Conservation (phyloP, 2,329 filamentous ascomycete species). For the Fulvia fulva region DNA sequence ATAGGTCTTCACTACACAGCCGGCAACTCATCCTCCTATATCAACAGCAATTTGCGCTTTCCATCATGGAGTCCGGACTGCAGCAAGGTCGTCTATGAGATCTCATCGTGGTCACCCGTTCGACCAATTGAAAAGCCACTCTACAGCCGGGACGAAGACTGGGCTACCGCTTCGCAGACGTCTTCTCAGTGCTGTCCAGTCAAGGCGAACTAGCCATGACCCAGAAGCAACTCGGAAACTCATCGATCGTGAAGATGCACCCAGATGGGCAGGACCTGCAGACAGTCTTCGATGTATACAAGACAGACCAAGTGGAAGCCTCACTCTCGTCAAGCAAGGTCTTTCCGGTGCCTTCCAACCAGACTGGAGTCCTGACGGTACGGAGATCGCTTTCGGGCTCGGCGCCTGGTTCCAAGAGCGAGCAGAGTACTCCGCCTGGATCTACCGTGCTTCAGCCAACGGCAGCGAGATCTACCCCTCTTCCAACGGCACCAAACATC, state of each 20-base stretch:
- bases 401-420: slow-evolving; percentile 14
- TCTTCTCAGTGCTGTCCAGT: slow-evolving; percentile 10
- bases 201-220: slow-evolving; percentile 13
- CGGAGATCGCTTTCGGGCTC: slow-evolving; percentile 11
- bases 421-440: slow-evolving; percentile 5
- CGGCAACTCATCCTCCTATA: slow-evolving; percentile 1
- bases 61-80: too few species aligned
- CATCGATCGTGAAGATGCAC: slow-evolving; percentile 7
- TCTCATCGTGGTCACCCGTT: slow-evolving; percentile 4
- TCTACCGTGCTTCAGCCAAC: slow-evolving; percentile 6
- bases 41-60: too few species aligned
- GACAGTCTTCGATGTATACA: slow-evolving; percentile 9
- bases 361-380: slow-evolving; percentile 6
- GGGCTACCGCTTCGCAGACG: slow-evolving; percentile 17
- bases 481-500: neutral
- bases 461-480: neutral
- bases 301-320: slow-evolving; percentile 3
- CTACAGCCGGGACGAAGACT: slow-evolving; percentile 14
- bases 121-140: slow-evolving; percentile 7
- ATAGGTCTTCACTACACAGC: too few species aligned
- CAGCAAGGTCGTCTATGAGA: slow-evolving; percentile 10
- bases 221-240: slow-evolving; percentile 12
- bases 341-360: slow-evolving; percentile 13
- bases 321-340: slow-evolving; percentile 4
- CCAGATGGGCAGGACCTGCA: slow-evolving; percentile 4